Conservation (phyloP, 176 grass and related monocot genomes). For the Triticum timopheevii region DNA sequence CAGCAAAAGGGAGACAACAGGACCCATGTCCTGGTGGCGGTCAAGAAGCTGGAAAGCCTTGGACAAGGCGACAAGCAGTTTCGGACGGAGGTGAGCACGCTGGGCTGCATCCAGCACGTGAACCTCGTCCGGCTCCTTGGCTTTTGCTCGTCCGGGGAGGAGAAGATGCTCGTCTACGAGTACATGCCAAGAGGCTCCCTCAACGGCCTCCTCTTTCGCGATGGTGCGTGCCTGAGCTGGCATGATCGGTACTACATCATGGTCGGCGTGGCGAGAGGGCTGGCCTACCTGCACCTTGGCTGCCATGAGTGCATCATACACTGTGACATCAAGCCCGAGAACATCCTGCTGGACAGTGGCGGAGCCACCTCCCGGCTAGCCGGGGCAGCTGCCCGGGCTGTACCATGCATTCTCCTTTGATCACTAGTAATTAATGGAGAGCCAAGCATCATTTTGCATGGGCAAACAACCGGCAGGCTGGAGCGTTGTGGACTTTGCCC, state of each 20-base stretch:
- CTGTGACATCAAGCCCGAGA: too few species aligned
- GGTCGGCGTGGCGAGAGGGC: constrained; percentile 2
- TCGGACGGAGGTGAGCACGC: constrained; percentile 7
- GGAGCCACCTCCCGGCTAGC: too few species aligned
- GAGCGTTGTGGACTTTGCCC: too few species aligned
- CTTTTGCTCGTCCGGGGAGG: neutral
- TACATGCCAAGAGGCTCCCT: constrained; percentile 38
- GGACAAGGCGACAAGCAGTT: constrained; percentile 26
- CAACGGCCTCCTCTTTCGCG: neutral
- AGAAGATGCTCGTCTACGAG: constrained; percentile 42
- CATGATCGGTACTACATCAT: neutral
- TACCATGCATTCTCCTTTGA: too few species aligned
- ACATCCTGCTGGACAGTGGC: constrained; percentile 16
- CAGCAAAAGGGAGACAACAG: too few species aligned
- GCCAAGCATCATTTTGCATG: too few species aligned
- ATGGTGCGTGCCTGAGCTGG: neutral
- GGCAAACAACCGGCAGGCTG: too few species aligned
- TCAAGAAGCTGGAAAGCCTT: constrained; percentile 28
- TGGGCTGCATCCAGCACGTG: constrained; percentile 15
- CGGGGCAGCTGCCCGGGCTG: too few species aligned
- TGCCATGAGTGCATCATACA: constrained; percentile 14
- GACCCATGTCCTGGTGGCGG: neutral
- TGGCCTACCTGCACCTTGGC: constrained; percentile 14
- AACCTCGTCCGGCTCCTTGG: constrained; percentile 33
- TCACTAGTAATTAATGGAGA: too few species aligned